phyloP scores from a whole-genome alignment of 2,329 filamentous ascomycete genomes.

The Alternaria atra region DNA sequence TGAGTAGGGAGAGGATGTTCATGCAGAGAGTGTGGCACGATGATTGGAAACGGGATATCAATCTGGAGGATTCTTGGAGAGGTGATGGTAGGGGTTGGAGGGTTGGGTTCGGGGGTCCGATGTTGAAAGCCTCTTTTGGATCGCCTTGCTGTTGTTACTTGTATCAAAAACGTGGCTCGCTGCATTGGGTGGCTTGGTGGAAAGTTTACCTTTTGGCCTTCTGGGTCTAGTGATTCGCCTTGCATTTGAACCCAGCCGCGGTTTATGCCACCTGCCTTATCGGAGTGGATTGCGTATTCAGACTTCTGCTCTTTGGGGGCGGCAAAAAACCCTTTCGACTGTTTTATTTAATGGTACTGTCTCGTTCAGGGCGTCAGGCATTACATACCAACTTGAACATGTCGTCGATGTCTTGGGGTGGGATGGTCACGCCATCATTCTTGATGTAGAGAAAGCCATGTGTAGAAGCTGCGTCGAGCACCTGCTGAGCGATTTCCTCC shows the following conservation, averaged over 20 bases:
- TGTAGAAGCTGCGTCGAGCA: constrained; percentile 81
- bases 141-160: constrained; percentile 70
- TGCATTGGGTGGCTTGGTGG: background rate
- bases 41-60: constrained; percentile 72
- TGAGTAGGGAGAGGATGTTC: constrained; percentile 78
- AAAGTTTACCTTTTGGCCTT: constrained; percentile 74
- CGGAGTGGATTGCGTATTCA: constrained; percentile 75
- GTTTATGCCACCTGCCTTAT: constrained; percentile 68
- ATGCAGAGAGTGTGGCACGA: constrained; percentile 78
- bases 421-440: constrained; percentile 75
- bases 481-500: constrained; percentile 67
- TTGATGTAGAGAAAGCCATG: constrained; percentile 92
- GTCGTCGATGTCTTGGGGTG: constrained; percentile 69
- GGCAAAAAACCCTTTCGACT: constrained; percentile 78
- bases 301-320: constrained; percentile 76
- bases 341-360: constrained; percentile 3
- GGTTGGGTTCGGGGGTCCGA: constrained; percentile 74
- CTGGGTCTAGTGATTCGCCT: constrained; percentile 85
- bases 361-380: background rate
- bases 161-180: background rate
- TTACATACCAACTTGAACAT: constrained; percentile 76
- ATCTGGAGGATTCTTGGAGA: constrained; percentile 66
- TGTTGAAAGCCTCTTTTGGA: constrained; percentile 86
- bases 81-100: constrained; percentile 78
- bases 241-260: constrained; percentile 90